These are phyloP conservation scores for Plantago ovata DNA, from an alignment of 257 asterid genomes.

Conservation along the genomic window DNA sequence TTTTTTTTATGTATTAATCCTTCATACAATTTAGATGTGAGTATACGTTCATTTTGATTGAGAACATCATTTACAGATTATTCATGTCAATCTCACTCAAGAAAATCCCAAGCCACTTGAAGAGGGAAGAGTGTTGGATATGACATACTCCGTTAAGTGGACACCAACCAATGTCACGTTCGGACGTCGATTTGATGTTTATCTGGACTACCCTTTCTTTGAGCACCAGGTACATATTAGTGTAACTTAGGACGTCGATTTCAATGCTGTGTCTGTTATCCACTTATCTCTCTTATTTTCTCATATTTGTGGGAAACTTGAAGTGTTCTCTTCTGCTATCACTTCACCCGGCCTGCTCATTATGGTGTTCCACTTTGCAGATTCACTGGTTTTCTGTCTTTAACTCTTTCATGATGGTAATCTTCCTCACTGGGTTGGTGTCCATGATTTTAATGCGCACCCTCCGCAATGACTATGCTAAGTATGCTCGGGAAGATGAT, in stretches of 20 bases:
- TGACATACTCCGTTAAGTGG: constrained; percentile 97
- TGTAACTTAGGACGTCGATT: background rate
- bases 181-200: constrained; percentile 94
- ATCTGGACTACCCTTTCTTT: constrained; percentile 93
- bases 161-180: constrained; percentile 66
- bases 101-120: constrained; percentile 78
- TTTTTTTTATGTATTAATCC: background rate
- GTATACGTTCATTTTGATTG: constrained; percentile 23
- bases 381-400: constrained; percentile 97
- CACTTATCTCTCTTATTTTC: too few species aligned
- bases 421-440: constrained; percentile 93
- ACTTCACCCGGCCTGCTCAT: constrained; percentile 21
- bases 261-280: too few species aligned
- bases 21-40: constrained; percentile 16
- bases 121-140: constrained; percentile 61
- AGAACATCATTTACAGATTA: constrained; percentile 51
- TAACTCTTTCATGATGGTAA: constrained; percentile 99
- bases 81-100: constrained; percentile 94
- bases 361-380: constrained; percentile 38
- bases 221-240: constrained; percentile 82
- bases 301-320: background rate
- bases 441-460: constrained; percentile 98
- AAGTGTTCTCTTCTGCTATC: constrained; percentile 2
- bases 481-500: constrained; percentile 98
- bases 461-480: constrained; percentile 93